Evolutionary conservation across 2,329 filamentous ascomycete species (phyloP).

Genomic region (Hypoxylon sp.): DNA sequence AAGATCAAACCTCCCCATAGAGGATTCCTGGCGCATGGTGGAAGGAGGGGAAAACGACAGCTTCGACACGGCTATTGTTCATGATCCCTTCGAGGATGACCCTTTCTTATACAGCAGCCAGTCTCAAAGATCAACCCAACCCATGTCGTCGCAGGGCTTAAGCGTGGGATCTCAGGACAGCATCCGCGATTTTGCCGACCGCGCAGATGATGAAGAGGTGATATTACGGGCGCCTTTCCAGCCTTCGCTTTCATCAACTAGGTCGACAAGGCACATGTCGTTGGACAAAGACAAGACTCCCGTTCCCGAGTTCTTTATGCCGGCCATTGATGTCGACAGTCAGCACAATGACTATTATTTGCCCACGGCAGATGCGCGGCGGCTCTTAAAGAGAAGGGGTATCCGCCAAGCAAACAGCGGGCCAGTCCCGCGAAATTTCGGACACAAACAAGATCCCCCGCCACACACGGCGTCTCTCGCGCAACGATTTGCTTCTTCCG

Average conservation of each 20-base stretch:
- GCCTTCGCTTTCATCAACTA: slow-evolving; percentile 58
- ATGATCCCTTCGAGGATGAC: slow-evolving; percentile 58
- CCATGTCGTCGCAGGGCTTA: slow-evolving; percentile 56
- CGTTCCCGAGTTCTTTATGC: slow-evolving; percentile 67
- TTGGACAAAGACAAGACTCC: slow-evolving; percentile 55
- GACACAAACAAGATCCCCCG: slow-evolving; percentile 31
- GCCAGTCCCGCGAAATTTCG: slow-evolving; percentile 39
- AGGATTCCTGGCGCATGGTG: slow-evolving; percentile 71
- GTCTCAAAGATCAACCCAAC: slow-evolving; percentile 62
- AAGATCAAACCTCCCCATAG: slow-evolving; percentile 55
- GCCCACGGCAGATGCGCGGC: slow-evolving; percentile 50
- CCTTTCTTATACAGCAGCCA: slow-evolving; percentile 58
- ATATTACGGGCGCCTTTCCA: slow-evolving; percentile 67
- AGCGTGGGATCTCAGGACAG: slow-evolving; percentile 67
- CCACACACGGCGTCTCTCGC: slow-evolving; percentile 41
- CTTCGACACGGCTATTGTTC: slow-evolving; percentile 67
- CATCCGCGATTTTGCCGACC: slow-evolving; percentile 64
- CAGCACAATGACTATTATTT: slow-evolving; percentile 53
- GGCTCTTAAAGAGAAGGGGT: slow-evolving; percentile 48
- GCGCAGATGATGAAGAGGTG: slow-evolving; percentile 66
- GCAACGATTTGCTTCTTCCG: slow-evolving; percentile 51
- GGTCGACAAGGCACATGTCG: slow-evolving; percentile 46
- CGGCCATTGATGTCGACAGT: slow-evolving; percentile 58
- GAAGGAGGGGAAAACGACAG: slow-evolving; percentile 70
- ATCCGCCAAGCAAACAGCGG: slow-evolving; percentile 37